Evolutionary conservation across 2,329 filamentous ascomycete species (phyloP), one percentile per base, ranked within the genome.

Genomic region (Aspergillus chevalieri): DNA sequence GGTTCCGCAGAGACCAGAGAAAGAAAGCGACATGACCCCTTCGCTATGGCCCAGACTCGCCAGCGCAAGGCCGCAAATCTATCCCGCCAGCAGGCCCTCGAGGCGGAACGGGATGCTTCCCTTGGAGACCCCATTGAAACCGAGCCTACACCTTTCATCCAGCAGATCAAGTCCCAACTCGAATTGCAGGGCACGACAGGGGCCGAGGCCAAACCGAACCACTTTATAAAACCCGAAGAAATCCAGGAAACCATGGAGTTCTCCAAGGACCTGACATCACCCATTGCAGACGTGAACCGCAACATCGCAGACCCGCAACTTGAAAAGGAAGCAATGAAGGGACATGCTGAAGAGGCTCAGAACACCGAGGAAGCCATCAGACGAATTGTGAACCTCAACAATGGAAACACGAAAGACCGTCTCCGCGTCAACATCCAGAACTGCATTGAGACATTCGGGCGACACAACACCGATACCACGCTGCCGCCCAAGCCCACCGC

Each of bases 371-470:
- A 86, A 58, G 93, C 90, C 8, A 77, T 98, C 55, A 74, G 78
- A 56, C 85, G 91, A 48, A 96, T 98, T 66, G 81, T 89, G 1
- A 80, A 82, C 41, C 74, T 98, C 48, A 78, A 80, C 38, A 90
- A 94, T 62, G 85, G 83, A 60, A 92, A 82, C 68, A 84, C 81
- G 57, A 86, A 86, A 69, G 89, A 95, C 63, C 81, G 83, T 47
- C 83, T 85, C 59, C 85, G 90, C 58, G 83, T 87, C 64, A 96
- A 96, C 66, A 85, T 92, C 59, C 80, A 84, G 58, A 84, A 89
- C 53, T 94, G 91, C 68, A 80, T 98, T 57, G 81, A 91, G 52
- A 85, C 83, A 2, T 96, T 98, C 63, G 93, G 93, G 45, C 84
- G 93, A 45, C 93, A 98, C 76, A 83, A 86, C 59, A 98, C 93